A percentile compares a stretch with the other conserved stretches of the same genome.
phyloP scores from a whole-genome alignment of 768 basidiomycete species.

The Termitomyces sp. region DNA sequence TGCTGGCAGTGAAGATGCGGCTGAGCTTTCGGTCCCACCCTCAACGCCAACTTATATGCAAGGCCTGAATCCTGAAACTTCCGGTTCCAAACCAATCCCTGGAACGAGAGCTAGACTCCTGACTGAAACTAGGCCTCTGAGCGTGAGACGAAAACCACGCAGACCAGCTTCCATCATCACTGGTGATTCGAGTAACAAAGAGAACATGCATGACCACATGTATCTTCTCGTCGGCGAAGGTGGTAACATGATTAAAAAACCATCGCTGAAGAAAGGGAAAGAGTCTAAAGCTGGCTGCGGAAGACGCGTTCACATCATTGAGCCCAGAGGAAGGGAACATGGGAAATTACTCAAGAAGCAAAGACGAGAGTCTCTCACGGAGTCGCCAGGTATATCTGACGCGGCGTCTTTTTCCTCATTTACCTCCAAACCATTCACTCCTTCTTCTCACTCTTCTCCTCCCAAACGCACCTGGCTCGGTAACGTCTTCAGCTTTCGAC shows the following conservation, averaged over 20 bases:
- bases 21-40: slow-evolving; percentile 5
- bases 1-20: neutral
- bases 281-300: slow-evolving; percentile 20
- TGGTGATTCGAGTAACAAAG: slow-evolving; percentile 41
- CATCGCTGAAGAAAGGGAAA: slow-evolving; percentile 38
- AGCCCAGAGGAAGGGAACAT: slow-evolving; percentile 28
- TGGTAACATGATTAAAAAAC: slow-evolving; percentile 29
- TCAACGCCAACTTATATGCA: slow-evolving; percentile 9
- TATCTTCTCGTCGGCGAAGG: slow-evolving; percentile 10
- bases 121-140: slow-evolving; percentile 38
- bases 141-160: slow-evolving; percentile 30
- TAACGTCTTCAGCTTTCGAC: slow-evolving; percentile 83
- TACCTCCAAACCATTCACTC: slow-evolving; percentile 32
- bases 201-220: slow-evolving; percentile 35
- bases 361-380: slow-evolving; percentile 9
- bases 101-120: slow-evolving; percentile 21
- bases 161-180: slow-evolving; percentile 18
- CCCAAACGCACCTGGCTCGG: slow-evolving; percentile 79
- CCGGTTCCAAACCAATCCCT: slow-evolving; percentile 6
- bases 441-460: slow-evolving; percentile 31
- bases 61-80: neutral
- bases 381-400: slow-evolving; percentile 42
- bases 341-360: slow-evolving; percentile 30
- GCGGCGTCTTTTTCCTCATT: slow-evolving; percentile 27
- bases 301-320: slow-evolving; percentile 45